Percentiles rank a stretch among this genome's conserved stretches.
Conservation (phyloP, 768 basidiomycete species). For the Termitomyces sp. region DNA sequence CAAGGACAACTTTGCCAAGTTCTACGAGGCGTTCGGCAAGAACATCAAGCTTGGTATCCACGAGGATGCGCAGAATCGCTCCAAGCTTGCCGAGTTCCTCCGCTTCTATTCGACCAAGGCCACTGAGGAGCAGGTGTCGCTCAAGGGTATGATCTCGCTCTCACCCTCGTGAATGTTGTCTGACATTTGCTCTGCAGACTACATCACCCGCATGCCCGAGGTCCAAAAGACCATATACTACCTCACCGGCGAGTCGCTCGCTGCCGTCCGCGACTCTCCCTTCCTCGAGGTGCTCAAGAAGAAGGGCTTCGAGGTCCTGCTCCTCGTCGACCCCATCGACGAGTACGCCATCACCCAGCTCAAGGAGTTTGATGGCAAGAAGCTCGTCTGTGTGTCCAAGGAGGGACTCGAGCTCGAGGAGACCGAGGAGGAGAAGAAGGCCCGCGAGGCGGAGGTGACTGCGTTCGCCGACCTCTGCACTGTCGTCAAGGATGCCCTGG, state of each 20-base stretch:
- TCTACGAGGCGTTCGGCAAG: constrained; percentile 98
- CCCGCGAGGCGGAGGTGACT: constrained; percentile 78
- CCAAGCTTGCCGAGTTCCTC: constrained; percentile 98
- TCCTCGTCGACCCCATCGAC: constrained; percentile 98
- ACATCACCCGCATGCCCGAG: constrained; percentile 99
- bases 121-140: constrained; percentile 81
- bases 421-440: constrained; percentile 95
- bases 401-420: constrained; percentile 99
- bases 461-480: constrained; percentile 87
- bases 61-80: constrained; percentile 97
- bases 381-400: constrained; percentile 96
- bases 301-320: constrained; percentile 97
- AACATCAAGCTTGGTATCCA: constrained; percentile 99
- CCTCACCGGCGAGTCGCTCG: constrained; percentile 96
- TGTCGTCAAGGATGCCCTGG: constrained; percentile 96
- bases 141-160: constrained; percentile 62
- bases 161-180: not conserved
- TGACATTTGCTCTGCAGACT: constrained; percentile 49
- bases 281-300: constrained; percentile 99
- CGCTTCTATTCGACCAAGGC: constrained; percentile 98
- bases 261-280: constrained; percentile 86
- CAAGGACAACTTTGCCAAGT: constrained; percentile 97
- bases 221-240: constrained; percentile 99
- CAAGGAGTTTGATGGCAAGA: constrained; percentile 99
- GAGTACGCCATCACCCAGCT: constrained; percentile 98